Base-by-base conservation (phyloP, 2,329 filamentous ascomycete species). In the Xylaria sp. region DNA sequence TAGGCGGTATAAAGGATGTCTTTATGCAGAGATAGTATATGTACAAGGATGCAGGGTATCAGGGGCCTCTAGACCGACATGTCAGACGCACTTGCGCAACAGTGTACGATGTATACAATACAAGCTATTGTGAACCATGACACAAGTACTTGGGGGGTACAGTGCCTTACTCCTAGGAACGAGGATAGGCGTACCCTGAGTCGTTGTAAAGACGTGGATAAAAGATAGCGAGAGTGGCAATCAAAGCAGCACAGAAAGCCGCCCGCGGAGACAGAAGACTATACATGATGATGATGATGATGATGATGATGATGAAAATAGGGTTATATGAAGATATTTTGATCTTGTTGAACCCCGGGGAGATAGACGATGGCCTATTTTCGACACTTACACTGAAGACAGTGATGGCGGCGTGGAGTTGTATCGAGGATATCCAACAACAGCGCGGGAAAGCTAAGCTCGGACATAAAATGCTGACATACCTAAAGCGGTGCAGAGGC, bases 101-200 rank as follows among this genome's bases (percentile, higher is more conserved):
- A 57, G 36, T 13, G 48, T 64, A 55, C 56, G 66, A 57, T 52
- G 28, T 41, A 45, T 43, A 56, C 2, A 34, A 30, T 30, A 59
- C 41, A 43, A 45, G 46, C 59, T 15, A 55, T 10, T 46, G 34
- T 60, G 55, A 60, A 53, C 25, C 46, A 41, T 58, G 52, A 45
- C 18, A 50, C 28, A 32, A 53, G 39, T 1, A 43, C 56, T 67
- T 65, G 63, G 43, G 8, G 20, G 20, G 66, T 9, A 28, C 13
- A 43, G 60, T 60, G 62, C 52, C 59, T 55, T 53, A 57, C 57
- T 61, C 61, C 46, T 36, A 48, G 45, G 53, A 45, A 61, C 34
- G 57, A 72, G 62, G 64, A 66, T 66, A 56, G 62, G 68, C 73
- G 59, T 77, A 77, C 74, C 70, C 73, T 46, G 60, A 59, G 52